Evolutionary conservation across 345 rosid species (phyloP).

Genomic region (Erodium maritimum): DNA sequence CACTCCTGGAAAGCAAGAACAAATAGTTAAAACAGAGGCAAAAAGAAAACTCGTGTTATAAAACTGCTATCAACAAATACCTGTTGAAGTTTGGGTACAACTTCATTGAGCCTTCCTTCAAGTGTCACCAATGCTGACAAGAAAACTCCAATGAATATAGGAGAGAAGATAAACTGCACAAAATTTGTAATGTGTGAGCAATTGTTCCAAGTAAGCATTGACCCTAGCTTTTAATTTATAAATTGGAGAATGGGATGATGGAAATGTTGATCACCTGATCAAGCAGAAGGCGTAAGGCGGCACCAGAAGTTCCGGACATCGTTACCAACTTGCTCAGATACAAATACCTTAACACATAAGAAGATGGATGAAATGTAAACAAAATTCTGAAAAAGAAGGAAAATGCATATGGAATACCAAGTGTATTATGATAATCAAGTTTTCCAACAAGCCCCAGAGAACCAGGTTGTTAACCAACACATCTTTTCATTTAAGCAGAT

Average conservation of each 20-base stretch:
- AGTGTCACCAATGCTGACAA: slow-evolving; percentile 61
- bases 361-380: background rate
- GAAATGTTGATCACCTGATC: slow-evolving; percentile 50
- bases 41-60: background rate
- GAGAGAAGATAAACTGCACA: slow-evolving; percentile 72
- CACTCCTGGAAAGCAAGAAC: slow-evolving; percentile 45
- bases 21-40: background rate
- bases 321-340: slow-evolving; percentile 62
- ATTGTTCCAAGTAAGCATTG: background rate
- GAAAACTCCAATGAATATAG: slow-evolving; percentile 69
- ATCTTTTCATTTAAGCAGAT: no score
- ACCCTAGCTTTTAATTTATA: background rate
- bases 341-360: slow-evolving; percentile 44
- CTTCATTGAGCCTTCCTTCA: slow-evolving; percentile 76
- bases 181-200: background rate
- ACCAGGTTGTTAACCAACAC: no score
- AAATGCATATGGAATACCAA: background rate
- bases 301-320: slow-evolving; percentile 57
- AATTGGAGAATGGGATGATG: background rate
- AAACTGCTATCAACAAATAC: slow-evolving; percentile 17
- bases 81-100: slow-evolving; percentile 81
- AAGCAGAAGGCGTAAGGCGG: slow-evolving; percentile 55
- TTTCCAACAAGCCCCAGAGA: no score
- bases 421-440: no score
- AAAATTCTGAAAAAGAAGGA: background rate